Evolutionary conservation across 208 protist species (phyloP).

Genomic region (Acanthamoeba healyi): DNA sequence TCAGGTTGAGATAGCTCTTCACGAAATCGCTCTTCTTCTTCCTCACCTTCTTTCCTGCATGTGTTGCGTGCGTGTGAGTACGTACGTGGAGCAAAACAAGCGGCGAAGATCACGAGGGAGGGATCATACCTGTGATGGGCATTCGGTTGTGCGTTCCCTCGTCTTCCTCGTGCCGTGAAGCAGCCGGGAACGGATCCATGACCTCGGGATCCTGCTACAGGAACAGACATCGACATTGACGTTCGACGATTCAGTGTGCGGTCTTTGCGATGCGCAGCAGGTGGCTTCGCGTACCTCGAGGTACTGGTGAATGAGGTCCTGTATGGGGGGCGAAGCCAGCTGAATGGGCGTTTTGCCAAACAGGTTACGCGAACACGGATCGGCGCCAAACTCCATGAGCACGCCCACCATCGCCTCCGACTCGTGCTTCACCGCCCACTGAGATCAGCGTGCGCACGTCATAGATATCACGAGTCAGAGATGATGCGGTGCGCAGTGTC

Average conservation of each 20-base stretch:
- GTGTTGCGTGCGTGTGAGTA: neutral
- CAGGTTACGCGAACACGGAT: conserved; percentile 41
- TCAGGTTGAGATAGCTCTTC: conserved; percentile 41
- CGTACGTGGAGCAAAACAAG: neutral
- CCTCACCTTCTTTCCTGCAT: conserved; percentile 52
- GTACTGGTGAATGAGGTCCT: conserved; percentile 23
- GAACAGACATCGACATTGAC: neutral
- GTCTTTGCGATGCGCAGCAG: too few species aligned
- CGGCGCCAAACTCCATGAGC: conserved; percentile 43
- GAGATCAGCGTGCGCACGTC: neutral
- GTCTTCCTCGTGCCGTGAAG: neutral
- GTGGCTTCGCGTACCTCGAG: conserved; percentile 7
- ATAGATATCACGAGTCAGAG: neutral
- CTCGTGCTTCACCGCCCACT: conserved; percentile 61
- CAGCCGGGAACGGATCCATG: neutral
- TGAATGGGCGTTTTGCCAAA: conserved; percentile 57
- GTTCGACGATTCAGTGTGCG: neutral
- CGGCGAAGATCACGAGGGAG: neutral
- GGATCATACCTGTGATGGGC: conserved; percentile 31
- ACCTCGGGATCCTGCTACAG: neutral
- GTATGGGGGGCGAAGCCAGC: neutral
- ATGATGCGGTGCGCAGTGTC: neutral
- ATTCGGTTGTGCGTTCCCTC: neutral
- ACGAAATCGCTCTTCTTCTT: conserved; percentile 46
- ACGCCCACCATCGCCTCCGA: conserved; percentile 34